Evolutionary conservation across 257 asterid species (phyloP), one percentile per base, ranked within the genome.

Genomic region (Nicotiana tabacum): DNA sequence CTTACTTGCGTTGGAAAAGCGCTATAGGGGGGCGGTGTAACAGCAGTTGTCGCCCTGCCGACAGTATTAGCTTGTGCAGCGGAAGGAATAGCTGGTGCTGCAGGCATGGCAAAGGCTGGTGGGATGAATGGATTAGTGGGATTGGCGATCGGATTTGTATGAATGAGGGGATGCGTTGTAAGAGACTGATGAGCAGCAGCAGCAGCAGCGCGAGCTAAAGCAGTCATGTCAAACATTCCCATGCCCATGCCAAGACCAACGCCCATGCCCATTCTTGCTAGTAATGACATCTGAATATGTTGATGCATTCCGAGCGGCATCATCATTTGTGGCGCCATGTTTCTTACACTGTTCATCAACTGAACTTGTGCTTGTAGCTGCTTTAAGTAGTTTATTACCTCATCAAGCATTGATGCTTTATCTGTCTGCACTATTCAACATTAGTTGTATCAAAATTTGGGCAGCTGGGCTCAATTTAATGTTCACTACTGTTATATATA

Each of bases 381-480:
- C 82, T 93, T 93, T 21, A 92, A 43, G 90, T 92, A 90, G 9
- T 88, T 86, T 3, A 93, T 93, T 81, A 91, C 97, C 77, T 92
- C 97, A 78, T 93, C 96, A 9, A 93, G 87, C 93, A 93, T 93
- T 17, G 97, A 93, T 61, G 96, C 97, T 82, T 93, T 93, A 67
- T 93, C 97, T 0, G 92, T 92, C 97, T 93, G 89, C 80, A 55
- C 18, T 5, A 66, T 70, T 4, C 72, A 60, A 9, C 33, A 12
- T 58, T 60, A 35, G 43, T 16, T 69, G 12, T 5, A 17, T 18
- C 29, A 17, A 68, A 33, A 13, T 35, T 35, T 35, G 24, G 29
- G 11, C 3, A 43, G 51, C 51, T 9, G 11, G 3, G 51, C 12
- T 43, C 51, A 43, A 43, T 9, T 43, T 43, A 9, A 43, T 8